Evolutionary conservation across 495 filamentous ascomycete genomes (phyloP), one percentile per base, ranked within the genome.

Genomic region (Trichoderma reesei): DNA sequence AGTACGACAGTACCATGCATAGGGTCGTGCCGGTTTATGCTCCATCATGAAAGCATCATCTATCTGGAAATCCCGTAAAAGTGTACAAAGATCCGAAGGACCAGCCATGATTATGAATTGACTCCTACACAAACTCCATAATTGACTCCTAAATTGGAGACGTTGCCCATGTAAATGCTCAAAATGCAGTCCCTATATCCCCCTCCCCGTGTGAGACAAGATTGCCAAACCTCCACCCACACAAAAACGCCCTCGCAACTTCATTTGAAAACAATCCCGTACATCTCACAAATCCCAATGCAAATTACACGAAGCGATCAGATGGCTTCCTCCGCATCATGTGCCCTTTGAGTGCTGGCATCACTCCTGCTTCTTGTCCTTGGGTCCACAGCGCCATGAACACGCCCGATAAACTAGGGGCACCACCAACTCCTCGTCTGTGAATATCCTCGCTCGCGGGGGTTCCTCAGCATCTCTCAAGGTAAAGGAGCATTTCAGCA

Each of bases 381-480:
- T 56, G 9, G 61, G 61, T 6, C 38, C 73, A 75, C 87, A 90
- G 7, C 69, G 71, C 82, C 81, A 84, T 62, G 85, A 88, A 70
- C 87, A 90, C 1, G 80, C 84, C 33, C 79, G 70, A 48, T 82
- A 74, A 13, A 83, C 69, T 69, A 90, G 86, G 1, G 87, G 87
- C 51, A 89, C 69, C 34, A 71, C 68, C 8, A 65, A 69, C 65
- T 80, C 76, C 5, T 69, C 37, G 20, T 44, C 54, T 38, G 69
- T 70, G 67, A 72, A 59, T 61, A 71, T 62, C 51, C 11, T 56
- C 31, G 51, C n/a, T n/a, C n/a, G n/a, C n/a, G n/a, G n/a, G n/a
- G n/a, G n/a, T n/a, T n/a, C n/a, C n/a, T n/a, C n/a, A n/a, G 0
- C 20, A 56, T 14, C 2, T 33, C 18, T 11, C n/a, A n/a, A n/a